Evolutionary conservation across 2,329 filamentous ascomycete species (phyloP).

Genomic region (Cephalotrichum gorgonifer): DNA sequence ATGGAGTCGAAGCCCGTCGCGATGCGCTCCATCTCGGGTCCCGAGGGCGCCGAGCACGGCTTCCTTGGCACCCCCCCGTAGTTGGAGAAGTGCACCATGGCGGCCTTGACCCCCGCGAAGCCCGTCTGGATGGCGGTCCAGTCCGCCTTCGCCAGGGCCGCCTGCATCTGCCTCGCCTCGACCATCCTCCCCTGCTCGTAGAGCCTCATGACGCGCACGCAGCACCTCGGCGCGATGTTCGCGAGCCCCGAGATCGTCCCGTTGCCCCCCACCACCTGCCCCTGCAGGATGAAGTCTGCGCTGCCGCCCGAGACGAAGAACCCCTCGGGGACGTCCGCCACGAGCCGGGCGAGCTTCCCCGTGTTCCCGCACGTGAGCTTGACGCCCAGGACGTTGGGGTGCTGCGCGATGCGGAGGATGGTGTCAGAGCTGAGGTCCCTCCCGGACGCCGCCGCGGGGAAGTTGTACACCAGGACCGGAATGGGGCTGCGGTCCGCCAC

Average conservation of each 20-base stretch:
- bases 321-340: constrained; percentile 20
- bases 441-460: constrained; percentile 45
- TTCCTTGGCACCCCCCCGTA: constrained; percentile 27
- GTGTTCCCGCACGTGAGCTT: constrained; percentile 57
- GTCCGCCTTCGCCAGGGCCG: constrained; percentile 31
- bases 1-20: constrained; percentile 24
- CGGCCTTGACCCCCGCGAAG: constrained; percentile 37
- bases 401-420: constrained; percentile 40
- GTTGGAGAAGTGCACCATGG: constrained; percentile 27
- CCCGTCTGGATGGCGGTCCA: constrained; percentile 37
- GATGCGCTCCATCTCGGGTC: constrained; percentile 21
- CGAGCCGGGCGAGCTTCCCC: constrained; percentile 44
- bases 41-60: constrained; percentile 24
- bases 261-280: constrained; percentile 25
- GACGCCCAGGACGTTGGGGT: constrained; percentile 50
- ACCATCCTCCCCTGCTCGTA: constrained; percentile 20
- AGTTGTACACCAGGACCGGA: constrained; percentile 55
- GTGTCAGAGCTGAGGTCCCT: constrained; percentile 47
- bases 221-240: constrained; percentile 27
- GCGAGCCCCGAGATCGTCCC: constrained; percentile 29
- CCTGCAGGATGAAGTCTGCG: constrained; percentile 30
- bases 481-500: constrained; percentile 49
- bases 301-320: constrained; percentile 33
- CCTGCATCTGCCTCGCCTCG: constrained; percentile 25
- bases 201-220: constrained; percentile 22